These are phyloP conservation scores for Lachancea mirantina DNA, from an alignment of 805 yeast genomes.

Conservation along the genomic window DNA sequence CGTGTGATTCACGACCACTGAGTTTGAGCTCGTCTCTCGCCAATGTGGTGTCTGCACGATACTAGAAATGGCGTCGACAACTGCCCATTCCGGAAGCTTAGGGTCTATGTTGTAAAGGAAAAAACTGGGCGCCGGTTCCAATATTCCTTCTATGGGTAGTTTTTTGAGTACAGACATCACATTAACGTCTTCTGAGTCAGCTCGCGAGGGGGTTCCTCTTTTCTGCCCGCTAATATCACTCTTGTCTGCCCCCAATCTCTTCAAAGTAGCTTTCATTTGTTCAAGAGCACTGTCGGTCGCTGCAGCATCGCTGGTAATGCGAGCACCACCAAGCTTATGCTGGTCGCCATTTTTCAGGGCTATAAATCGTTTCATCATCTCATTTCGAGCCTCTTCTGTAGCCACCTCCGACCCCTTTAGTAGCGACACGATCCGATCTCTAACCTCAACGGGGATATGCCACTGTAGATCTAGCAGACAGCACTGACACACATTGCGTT, in stretches of 20 bases:
- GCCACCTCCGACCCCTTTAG: constrained; percentile 37
- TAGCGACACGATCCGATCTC: constrained; percentile 76
- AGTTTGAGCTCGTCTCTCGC: constrained; percentile 16
- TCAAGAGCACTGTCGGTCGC: constrained; percentile 46
- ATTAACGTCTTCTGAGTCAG: constrained; percentile 32
- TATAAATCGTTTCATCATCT: constrained; percentile 47
- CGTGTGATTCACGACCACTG: constrained; percentile 21
- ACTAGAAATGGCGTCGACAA: constrained; percentile 32
- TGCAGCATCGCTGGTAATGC: constrained; percentile 27
- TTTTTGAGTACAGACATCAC: constrained; percentile 46
- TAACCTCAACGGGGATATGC: constrained; percentile 68
- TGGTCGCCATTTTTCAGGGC: constrained; percentile 42
- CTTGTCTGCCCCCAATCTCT: background rate
- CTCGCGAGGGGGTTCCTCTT: constrained; percentile 1
- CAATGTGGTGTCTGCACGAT: constrained; percentile 14
- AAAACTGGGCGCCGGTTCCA: constrained; percentile 44
- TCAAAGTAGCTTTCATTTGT: constrained; percentile 29
- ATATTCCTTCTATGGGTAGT: constrained; percentile 64
- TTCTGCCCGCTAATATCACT: background rate
- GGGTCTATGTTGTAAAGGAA: constrained; percentile 71
- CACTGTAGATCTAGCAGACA: constrained; percentile 79
- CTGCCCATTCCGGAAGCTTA: constrained; percentile 51
- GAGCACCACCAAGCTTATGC: constrained; percentile 33
- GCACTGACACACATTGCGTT: constrained; percentile 77
- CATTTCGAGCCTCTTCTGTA: constrained; percentile 41